Percentiles rank a stretch among this genome's conserved stretches.
phyloP scores from a whole-genome alignment of 768 basidiomycete species.

The Suillus bovinus region DNA sequence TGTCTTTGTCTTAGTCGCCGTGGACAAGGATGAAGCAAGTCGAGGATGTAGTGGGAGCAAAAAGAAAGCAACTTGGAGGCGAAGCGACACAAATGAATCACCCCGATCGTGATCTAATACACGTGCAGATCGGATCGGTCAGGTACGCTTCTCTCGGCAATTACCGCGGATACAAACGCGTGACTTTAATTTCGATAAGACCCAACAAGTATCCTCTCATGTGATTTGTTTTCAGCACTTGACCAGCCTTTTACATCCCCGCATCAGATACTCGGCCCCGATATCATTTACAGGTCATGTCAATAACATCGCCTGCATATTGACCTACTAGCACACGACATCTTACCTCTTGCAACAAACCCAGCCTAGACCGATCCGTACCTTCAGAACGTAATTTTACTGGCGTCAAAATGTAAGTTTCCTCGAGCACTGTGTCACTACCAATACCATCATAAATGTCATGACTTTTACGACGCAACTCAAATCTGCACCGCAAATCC shows the following conservation, averaged over 20 bases:
- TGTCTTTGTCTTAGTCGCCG: not conserved
- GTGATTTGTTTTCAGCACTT: too few species aligned
- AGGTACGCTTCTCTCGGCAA: not conserved
- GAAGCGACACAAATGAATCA: conserved; percentile 8
- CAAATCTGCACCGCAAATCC: too few species aligned
- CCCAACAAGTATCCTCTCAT: too few species aligned
- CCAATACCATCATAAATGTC: too few species aligned
- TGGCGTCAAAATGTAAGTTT: too few species aligned
- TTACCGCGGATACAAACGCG: conserved; percentile 1
- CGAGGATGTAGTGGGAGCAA: conserved; percentile 1
- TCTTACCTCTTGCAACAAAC: too few species aligned
- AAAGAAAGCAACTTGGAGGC: conserved; percentile 6
- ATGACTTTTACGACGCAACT: too few species aligned
- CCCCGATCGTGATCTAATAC: conserved; percentile 9
- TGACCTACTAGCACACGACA: too few species aligned
- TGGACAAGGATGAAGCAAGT: not conserved
- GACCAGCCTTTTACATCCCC: not conserved
- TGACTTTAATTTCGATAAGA: conserved; percentile 1
- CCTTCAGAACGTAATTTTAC: too few species aligned
- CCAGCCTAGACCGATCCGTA: too few species aligned
- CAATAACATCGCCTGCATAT: not conserved
- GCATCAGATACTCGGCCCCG: not conserved
- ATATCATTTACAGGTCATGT: not conserved
- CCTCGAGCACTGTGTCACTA: too few species aligned
- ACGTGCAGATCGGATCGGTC: conserved; percentile 6